phyloP scores from a whole-genome alignment of 2,329 filamentous ascomycete genomes.

The Pezicula carpinea region DNA sequence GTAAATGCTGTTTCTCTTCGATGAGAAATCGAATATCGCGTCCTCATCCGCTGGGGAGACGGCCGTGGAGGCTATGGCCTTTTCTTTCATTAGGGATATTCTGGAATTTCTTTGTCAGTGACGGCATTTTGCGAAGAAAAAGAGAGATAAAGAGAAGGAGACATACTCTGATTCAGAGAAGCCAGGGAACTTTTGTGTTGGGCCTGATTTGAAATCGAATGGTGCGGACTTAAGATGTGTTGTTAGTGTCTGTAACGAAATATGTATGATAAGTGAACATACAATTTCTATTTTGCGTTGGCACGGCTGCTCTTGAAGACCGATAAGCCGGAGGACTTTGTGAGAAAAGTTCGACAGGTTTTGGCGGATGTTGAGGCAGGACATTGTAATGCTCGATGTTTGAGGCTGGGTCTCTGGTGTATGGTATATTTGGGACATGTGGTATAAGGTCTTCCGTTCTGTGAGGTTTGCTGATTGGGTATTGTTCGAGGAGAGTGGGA shows the following conservation, averaged over 20 bases:
- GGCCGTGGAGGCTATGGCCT: constrained; percentile 27
- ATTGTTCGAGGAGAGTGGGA: too few species aligned
- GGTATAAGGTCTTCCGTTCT: background rate
- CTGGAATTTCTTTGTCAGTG: constrained; percentile 9
- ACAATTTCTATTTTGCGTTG: constrained; percentile 42
- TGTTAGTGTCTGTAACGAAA: constrained; percentile 11
- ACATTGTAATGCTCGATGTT: background rate
- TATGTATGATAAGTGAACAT: constrained; percentile 17
- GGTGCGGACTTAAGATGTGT: constrained; percentile 47
- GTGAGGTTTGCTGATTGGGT: too few species aligned
- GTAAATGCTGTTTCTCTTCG: too few species aligned
- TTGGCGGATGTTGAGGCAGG: constrained; percentile 19
- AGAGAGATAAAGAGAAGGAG: background rate
- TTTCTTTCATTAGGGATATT: constrained; percentile 27
- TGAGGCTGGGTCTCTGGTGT: background rate
- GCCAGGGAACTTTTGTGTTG: constrained; percentile 48
- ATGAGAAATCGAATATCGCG: too few species aligned
- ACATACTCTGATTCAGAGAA: constrained; percentile 56
- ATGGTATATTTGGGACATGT: background rate
- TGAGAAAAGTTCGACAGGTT: constrained; percentile 40
- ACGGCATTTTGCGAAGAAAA: background rate
- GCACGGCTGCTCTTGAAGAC: constrained; percentile 35
- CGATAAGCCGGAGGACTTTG: constrained; percentile 40
- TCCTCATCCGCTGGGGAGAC: constrained; percentile 5
- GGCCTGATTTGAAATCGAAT: constrained; percentile 50